Conservation (phyloP, 2,329 filamentous ascomycete genomes). For the Stemphylium beticola region DNA sequence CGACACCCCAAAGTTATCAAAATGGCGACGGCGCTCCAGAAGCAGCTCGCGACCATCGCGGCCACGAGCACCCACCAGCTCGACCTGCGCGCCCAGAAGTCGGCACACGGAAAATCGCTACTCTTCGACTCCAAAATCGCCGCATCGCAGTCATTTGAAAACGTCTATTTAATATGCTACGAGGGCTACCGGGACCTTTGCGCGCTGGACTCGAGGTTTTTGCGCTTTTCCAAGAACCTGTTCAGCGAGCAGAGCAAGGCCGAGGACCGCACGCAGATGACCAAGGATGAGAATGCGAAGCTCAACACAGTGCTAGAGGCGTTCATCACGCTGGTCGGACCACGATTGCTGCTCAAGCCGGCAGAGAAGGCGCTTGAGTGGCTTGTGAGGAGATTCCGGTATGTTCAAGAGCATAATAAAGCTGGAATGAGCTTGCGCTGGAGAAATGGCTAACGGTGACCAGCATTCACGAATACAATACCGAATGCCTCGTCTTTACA, state of each 20-base stretch:
- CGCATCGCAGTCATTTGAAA: conserved; percentile 86
- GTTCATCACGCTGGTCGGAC: conserved; percentile 81
- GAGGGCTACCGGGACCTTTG: conserved; percentile 94
- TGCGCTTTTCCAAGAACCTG: conserved; percentile 74
- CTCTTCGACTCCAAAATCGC: conserved; percentile 90
- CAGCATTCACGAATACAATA: conserved; percentile 88
- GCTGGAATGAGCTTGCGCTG: neutral
- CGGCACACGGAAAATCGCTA: conserved; percentile 89
- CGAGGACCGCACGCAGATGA: conserved; percentile 87
- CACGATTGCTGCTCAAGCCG: conserved; percentile 80
- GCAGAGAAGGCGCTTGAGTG: conserved; percentile 93
- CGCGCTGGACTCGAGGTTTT: conserved; percentile 80
- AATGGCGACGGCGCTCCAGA: conserved; percentile 84
- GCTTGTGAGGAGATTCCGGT: conserved; percentile 82
- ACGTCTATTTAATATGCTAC: conserved; percentile 82
- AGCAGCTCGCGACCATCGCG: conserved; percentile 92
- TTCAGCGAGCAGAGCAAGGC: conserved; percentile 94
- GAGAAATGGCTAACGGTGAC: neutral
- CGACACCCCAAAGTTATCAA: neutral
- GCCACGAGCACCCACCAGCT: conserved; percentile 88
- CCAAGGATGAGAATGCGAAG: conserved; percentile 77
- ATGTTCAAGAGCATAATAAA: neutral
- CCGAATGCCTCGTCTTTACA: conserved; percentile 74
- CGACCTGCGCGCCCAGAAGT: conserved; percentile 90
- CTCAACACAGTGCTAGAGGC: conserved; percentile 78